Conservation (phyloP, 1,139 yeast species). For the Pichia sp. region DNA sequence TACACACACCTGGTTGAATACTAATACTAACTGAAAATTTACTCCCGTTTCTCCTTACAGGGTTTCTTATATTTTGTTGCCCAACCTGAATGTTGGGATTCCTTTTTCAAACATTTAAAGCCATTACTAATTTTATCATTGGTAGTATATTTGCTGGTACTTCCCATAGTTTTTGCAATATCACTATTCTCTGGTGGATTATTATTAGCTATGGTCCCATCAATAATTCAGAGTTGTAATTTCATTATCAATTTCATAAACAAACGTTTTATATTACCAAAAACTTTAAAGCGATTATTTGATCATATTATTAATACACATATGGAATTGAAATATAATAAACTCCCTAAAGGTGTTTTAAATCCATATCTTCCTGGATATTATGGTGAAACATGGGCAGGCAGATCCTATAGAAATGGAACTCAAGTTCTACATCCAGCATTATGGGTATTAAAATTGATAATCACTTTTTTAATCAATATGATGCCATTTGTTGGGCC, state of each 20-base stretch:
- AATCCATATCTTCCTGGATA: conserved; percentile 38
- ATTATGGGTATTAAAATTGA: conserved; percentile 31
- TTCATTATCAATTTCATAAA: conserved; percentile 46
- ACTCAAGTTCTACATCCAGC: conserved; percentile 27
- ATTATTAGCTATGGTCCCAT: conserved; percentile 21
- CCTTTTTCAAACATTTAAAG: conserved; percentile 28
- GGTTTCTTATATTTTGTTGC: conserved; percentile 23
- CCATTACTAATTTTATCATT: conserved; percentile 46
- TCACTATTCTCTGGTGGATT: conserved; percentile 51
- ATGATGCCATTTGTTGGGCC: conserved; percentile 63
- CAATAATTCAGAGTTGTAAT: conserved; percentile 47
- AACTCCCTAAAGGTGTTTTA: conserved; percentile 32
- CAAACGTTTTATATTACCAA: conserved; percentile 48
- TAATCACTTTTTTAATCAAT: conserved; percentile 35
- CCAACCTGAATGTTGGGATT: conserved; percentile 23
- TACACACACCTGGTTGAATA: not conserved
- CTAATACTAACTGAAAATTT: not conserved
- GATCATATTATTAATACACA: conserved; percentile 51
- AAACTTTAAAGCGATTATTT: conserved; percentile 48
- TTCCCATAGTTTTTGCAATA: conserved; percentile 48
- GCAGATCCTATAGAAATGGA: conserved; percentile 27
- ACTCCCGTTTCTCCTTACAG: conserved; percentile 8
- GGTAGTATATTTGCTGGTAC: conserved; percentile 37
- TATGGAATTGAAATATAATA: conserved; percentile 18
- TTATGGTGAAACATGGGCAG: conserved; percentile 32